Base-by-base conservation (phyloP, 345 rosid genomes). In the Dovyalis caffra region DNA sequence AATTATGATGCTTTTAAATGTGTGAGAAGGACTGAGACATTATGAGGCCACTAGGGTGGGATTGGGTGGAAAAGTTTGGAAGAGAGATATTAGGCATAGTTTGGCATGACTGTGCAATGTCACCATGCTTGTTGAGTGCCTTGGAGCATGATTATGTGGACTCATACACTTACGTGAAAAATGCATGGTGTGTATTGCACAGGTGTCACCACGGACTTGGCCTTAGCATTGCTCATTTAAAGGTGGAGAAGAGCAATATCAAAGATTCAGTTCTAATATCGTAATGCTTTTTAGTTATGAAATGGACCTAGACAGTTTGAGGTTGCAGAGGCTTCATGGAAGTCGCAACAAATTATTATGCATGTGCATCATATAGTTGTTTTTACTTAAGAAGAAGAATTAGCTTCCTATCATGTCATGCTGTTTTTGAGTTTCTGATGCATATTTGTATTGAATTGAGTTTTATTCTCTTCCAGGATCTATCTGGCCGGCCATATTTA, bases 401-500 rank as follows among this genome's bases (percentile, higher is more conserved):
- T 32, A 12, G 23, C 16, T 15, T 68, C 25, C 73, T 33, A 20
- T 31, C 33, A 34, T 21, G 32, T 38, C 40, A 57, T 66, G 16
- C 20, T 5, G 45, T n/a, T 1, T 32, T 35, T 14, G 21, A 35
- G n/a, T 26, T 23, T 71, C 8, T 28, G 25, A 8, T 3, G 20
- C 37, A 16, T 64, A 3, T 34, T 37, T 5, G 43, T 66, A 23
- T 75, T 71, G 70, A 69, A 51, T 34, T 69, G 20, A 53, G 57
- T 16, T 77, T 47, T n/a, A 33, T 68, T 64, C 49, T 32, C 16
- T 71, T 77, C 45, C 84, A 95, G 99, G 99, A 95, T 86, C 71
- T 95, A 72, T 93, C 96, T 71, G 97, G 97, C 58, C 76, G 95
- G 57, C 95, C 99, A 1, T 86, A 91, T 84, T 82, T 93, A 81